Base-by-base conservation (phyloP, 345 rosid species). In the Hibiscus syriacus region DNA sequence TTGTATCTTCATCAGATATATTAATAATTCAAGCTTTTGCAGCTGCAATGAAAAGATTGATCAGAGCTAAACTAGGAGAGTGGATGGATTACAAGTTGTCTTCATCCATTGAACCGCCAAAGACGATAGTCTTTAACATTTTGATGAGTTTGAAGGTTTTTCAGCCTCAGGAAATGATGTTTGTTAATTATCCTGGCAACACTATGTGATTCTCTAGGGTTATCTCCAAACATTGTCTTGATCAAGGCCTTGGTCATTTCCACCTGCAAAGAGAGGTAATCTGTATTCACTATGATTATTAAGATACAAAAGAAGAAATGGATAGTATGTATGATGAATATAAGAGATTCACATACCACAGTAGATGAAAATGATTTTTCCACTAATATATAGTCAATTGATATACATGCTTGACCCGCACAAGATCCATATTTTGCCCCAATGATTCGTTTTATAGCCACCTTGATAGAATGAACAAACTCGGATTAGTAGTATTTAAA, bases 391-490 rank as follows among this genome's bases (percentile, higher is more conserved):
- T 90, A 90, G 65, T 92, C 98, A 16, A 90, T 64, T 5, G 85
- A 85, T 38, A 93, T 78, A 77, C 98, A 90, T 45, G 86, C 96
- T 80, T 93, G 98, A 63, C 98, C 98, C 4, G 84, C 90, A 56
- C 89, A 84, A 14, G 83, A 70, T 6, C 86, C 90, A 69, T 72
- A 93, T 74, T 92, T 92, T 26, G 86, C 80, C 25, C 82, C 80
- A 2, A 83, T 39, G 66, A 92, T 81, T 76, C 98, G 78, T 68
- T 88, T 82, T 17, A 81, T 84, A 43, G 89, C 80, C 59, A 72
- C 92, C 97, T 91, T 74, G 4, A 65, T 34, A 62, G 46, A 77
- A 69, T 29, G 38, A 45, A 17, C 49, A 45, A 45, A 14, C 49
- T 45, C 14, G 49, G 49, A 14, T 34, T 34, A 34, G 38, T n/a